phyloP scores from a whole-genome alignment of 2,329 filamentous ascomycete species.

The Beauveria brongniartii region DNA sequence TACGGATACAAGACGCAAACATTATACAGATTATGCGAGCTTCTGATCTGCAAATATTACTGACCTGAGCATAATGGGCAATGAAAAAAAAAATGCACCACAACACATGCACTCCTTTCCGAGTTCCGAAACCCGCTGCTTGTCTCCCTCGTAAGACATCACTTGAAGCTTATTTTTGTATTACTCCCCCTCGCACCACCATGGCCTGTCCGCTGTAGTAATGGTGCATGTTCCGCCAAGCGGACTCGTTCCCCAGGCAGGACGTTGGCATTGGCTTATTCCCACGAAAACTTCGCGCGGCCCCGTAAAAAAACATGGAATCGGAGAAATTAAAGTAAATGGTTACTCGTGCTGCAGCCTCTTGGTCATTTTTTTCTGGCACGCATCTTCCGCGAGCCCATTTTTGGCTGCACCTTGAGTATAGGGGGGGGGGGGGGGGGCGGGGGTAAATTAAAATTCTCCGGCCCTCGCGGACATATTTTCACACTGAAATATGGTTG shows the following conservation, averaged over 20 bases:
- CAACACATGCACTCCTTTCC: background rate
- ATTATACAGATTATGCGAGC: background rate
- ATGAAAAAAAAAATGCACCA: background rate
- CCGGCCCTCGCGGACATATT: no score
- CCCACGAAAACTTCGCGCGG: background rate
- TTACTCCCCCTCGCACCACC: background rate
- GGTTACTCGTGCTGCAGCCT: no score
- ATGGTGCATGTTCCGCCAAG: slow-evolving; percentile 4
- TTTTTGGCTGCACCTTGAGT: no score
- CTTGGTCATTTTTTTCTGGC: no score
- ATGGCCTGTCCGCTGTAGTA: background rate
- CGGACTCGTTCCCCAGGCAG: background rate
- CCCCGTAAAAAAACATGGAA: no score
- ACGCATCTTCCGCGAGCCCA: no score
- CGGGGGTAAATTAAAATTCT: no score
- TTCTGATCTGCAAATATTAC: background rate
- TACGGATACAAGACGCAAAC: background rate
- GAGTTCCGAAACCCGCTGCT: slow-evolving; percentile 4
- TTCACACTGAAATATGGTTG: no score
- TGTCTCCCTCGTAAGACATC: background rate
- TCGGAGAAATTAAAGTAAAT: no score
- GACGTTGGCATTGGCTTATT: background rate
- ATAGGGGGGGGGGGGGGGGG: no score
- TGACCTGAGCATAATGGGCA: no score
- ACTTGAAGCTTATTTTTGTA: slow-evolving; percentile 11